Evolutionary conservation across 805 yeast species (phyloP), one percentile per base, ranked within the genome.

Genomic region (Spathaspora boniae): DNA sequence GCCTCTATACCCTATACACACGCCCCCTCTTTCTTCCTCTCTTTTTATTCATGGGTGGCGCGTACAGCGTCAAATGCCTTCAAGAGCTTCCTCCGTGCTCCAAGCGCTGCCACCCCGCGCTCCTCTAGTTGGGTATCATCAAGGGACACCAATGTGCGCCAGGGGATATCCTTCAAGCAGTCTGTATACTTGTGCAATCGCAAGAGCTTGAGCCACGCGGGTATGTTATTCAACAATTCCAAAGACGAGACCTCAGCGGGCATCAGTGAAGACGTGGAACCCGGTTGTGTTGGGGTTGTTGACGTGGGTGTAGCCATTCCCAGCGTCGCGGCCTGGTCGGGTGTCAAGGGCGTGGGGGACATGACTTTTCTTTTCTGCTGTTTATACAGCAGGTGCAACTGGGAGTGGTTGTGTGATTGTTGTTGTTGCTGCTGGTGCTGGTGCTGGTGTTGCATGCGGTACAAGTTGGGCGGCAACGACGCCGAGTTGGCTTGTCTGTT

Each of bases 141-240:
- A 45, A 85, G 66, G 45, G 76, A 76, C 40, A 93, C 74, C 65
- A 93, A 70, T 29, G 82, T 85, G 43, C 72, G 67, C 98, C 98
- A 93, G 17, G 74, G 69, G 44, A 82, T 68, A 42, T 78, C 80
- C 49, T 82, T 77, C 44, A 93, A 70, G 40, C 84, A 83, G 23
- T 80, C 88, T 1, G 98, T 89, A 64, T 93, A 93, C 61, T 93
- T 93, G 69, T 93, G 99, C 51, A 93, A 70, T 45, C 99, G 70
- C 42, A 91, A 67, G 9, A 88, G 72, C 58, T 94, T 82, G 58
- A 93, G 70, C 98, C 98, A 93, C 7, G 83, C 82, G 2, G 97
- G 95, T 32, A 93, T 78, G 54, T 93, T 91, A 41, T 68, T 63
- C 49, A 93, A 67, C 42, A 79, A 60, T 41, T 74, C 75, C 28